A percentile compares a stretch with the other conserved stretches of the same genome.
Evolutionary conservation across 495 filamentous ascomycete genomes (phyloP).

Genomic region (Patellaria atrata): DNA sequence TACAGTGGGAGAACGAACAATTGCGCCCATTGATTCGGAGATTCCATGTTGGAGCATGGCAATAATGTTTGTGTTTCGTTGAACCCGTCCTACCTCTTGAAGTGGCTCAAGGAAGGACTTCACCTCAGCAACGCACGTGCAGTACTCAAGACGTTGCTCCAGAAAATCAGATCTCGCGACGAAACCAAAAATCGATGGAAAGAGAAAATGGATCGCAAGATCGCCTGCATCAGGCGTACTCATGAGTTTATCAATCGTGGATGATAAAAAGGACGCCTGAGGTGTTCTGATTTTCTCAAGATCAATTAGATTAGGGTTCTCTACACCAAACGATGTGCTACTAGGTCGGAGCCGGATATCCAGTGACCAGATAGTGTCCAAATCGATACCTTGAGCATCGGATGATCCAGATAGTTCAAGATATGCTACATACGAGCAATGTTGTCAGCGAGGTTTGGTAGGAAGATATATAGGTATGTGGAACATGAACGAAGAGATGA

Average conservation of each 20-base stretch:
- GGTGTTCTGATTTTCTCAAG: background rate
- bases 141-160: conserved; percentile 5
- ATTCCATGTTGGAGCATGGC: too few relatives aligned
- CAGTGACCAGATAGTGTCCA: too few relatives aligned
- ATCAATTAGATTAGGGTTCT: too few relatives aligned
- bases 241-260: background rate
- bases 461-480: too few relatives aligned
- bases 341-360: too few relatives aligned
- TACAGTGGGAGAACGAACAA: background rate
- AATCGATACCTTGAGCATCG: too few relatives aligned
- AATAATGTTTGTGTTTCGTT: background rate
- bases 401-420: too few relatives aligned
- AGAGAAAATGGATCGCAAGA: background rate
- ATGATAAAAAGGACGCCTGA: background rate
- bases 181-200: background rate
- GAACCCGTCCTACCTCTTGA: background rate
- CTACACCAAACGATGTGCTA: too few relatives aligned
- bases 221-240: background rate
- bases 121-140: background rate
- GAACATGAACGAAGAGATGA: too few relatives aligned
- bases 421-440: too few relatives aligned
- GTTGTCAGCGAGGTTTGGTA: too few relatives aligned
- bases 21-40: background rate
- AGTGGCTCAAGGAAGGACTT: conserved; percentile 2
- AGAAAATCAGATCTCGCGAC: conserved; percentile 1